Percentiles rank a stretch among this genome's conserved stretches.
Conservation (phyloP, 306 rosid species). For the Sindora glabra region DNA sequence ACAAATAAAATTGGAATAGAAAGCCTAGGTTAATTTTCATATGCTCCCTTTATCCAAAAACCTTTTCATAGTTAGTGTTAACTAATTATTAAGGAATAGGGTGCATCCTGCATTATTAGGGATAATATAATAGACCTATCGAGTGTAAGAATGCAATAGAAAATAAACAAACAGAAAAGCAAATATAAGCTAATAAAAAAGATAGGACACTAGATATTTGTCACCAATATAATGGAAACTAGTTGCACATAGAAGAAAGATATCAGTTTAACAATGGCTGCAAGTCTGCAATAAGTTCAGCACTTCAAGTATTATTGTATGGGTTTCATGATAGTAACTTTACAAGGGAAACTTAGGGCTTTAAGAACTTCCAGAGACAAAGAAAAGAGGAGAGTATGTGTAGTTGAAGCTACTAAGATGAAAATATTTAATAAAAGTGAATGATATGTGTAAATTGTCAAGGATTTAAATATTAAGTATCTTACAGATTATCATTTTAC, state of each 20-base stretch:
- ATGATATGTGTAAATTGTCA: background rate
- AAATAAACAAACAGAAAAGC: background rate
- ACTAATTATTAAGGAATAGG: background rate
- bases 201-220: background rate
- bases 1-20: constrained; percentile 5
- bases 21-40: background rate
- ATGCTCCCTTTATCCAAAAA: constrained; percentile 4
- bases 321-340: background rate
- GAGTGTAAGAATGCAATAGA: background rate
- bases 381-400: background rate
- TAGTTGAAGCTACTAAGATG: background rate
- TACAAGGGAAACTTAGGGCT: background rate
- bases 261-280: background rate
- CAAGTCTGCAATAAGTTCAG: background rate
- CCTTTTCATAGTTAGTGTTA: background rate
- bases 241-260: background rate
- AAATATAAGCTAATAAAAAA: background rate
- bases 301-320: background rate
- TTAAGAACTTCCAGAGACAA: background rate
- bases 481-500: no score
- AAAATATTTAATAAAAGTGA: background rate
- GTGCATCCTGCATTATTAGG: background rate
- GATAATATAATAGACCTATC: background rate
- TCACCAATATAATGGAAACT: background rate
- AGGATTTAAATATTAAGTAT: background rate